These are phyloP conservation scores for Globisporangium spinosum DNA, from an alignment of 352 stramenopile genomes.

Conservation along the genomic window DNA sequence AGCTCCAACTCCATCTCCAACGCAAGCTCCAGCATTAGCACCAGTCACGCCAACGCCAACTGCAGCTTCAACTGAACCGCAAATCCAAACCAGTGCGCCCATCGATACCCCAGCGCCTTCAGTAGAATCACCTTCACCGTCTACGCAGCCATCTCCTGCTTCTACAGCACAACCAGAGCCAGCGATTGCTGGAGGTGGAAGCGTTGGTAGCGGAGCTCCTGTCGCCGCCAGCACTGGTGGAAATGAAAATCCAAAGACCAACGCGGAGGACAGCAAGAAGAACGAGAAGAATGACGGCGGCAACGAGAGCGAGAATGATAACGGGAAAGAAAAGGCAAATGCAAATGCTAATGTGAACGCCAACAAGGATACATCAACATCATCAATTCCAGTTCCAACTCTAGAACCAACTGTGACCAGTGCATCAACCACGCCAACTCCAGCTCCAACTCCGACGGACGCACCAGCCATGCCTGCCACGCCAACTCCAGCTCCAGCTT, in stretches of 20 bases:
- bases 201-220: not conserved
- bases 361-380: not conserved
- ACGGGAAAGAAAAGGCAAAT: not conserved
- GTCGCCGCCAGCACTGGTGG: not conserved
- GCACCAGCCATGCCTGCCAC: too few relatives aligned
- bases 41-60: not conserved
- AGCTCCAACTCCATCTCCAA: not conserved
- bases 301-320: not conserved
- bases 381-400: not conserved
- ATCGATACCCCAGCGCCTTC: not conserved
- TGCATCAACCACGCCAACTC: not conserved
- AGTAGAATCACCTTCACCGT: not conserved
- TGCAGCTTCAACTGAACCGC: not conserved
- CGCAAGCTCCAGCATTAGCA: not conserved
- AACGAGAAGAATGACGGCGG: not conserved
- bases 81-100: not conserved
- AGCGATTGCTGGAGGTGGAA: not conserved
- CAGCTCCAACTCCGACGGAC: too few relatives aligned
- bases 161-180: not conserved
- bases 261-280: not conserved
- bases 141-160: not conserved
- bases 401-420: not conserved
- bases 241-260: not conserved
- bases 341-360: not conserved
- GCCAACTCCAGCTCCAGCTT: too few relatives aligned